A percentile compares a stretch with the other conserved stretches of the same genome.
Conservation (phyloP, 176 grass and related monocot genomes). For the Triticum dicoccoides region DNA sequence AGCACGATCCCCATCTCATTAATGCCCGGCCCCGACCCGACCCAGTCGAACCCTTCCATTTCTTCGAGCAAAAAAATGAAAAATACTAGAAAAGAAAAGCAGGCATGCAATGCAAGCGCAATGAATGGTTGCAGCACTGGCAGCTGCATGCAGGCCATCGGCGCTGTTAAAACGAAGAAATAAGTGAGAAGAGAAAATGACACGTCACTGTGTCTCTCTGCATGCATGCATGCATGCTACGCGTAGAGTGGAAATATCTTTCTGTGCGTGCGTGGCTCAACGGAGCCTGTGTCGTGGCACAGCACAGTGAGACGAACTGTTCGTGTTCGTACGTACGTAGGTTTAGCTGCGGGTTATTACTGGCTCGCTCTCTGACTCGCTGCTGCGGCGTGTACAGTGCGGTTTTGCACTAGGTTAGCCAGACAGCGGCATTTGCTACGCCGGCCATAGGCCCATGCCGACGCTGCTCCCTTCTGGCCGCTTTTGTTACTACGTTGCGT, state of each 20-base stretch:
- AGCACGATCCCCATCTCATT: constrained; percentile 5
- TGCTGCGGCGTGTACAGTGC: not conserved
- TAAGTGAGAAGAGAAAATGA: not conserved
- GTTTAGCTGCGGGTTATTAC: not conserved
- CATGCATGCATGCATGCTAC: not conserved
- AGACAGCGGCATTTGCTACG: not conserved
- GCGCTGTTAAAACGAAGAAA: not conserved
- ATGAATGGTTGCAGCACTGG: not conserved
- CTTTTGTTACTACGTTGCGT: not conserved
- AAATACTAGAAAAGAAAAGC: not conserved
- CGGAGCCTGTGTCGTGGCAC: not conserved
- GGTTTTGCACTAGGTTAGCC: not conserved
- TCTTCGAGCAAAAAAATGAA: not conserved
- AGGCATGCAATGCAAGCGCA: not conserved
- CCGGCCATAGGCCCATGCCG: not conserved
- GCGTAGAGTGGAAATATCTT: not conserved
- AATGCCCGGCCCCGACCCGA: not conserved
- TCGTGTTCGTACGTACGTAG: not conserved
- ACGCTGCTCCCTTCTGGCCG: not conserved
- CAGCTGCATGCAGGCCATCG: not conserved
- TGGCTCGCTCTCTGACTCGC: not conserved
- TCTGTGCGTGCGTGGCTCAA: not conserved
- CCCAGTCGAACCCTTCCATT: not conserved
- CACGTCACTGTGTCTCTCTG: not conserved
- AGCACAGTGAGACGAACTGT: not conserved